These are phyloP conservation scores for Solanum chilense DNA, from an alignment of 257 asterid genomes.

Conservation along the genomic window DNA sequence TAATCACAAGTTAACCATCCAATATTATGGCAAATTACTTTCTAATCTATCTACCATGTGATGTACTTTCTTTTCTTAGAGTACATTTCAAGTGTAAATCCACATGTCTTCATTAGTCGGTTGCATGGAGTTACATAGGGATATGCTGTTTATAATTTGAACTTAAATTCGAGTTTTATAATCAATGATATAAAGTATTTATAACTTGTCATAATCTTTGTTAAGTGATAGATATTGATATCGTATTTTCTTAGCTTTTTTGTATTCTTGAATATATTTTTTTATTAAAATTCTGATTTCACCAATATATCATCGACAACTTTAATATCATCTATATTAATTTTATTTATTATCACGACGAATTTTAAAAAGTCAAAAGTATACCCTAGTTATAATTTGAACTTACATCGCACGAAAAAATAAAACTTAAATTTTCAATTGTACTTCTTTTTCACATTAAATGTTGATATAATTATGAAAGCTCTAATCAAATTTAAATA, in stretches of 20 bases:
- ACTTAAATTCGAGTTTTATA: fast-evolving
- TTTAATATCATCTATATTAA: too few species aligned
- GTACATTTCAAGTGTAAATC: not conserved
- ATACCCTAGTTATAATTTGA: not conserved
- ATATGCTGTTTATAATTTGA: too few species aligned
- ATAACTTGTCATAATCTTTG: too few species aligned
- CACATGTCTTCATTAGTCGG: not conserved
- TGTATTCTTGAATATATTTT: too few species aligned
- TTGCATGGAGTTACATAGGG: not conserved
- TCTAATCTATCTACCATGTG: not conserved
- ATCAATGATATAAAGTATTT: too few species aligned
- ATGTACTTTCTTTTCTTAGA: not conserved
- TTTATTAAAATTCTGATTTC: too few species aligned
- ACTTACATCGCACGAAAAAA: not conserved
- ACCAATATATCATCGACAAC: too few species aligned
- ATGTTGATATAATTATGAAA: fast-evolving
- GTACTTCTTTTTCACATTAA: too few species aligned
- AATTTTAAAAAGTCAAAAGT: not conserved
- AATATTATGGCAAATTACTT: not conserved
- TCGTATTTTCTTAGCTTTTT: too few species aligned
- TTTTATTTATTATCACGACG: not conserved
- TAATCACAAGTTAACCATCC: not conserved
- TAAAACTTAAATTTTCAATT: not conserved
- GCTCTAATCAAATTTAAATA: too few species aligned
- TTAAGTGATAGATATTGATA: too few species aligned